A percentile compares a stretch with the other conserved stretches of the same genome.
Conservation (phyloP, 2,329 filamentous ascomycete species). For the Plectosphaerella sp. region DNA sequence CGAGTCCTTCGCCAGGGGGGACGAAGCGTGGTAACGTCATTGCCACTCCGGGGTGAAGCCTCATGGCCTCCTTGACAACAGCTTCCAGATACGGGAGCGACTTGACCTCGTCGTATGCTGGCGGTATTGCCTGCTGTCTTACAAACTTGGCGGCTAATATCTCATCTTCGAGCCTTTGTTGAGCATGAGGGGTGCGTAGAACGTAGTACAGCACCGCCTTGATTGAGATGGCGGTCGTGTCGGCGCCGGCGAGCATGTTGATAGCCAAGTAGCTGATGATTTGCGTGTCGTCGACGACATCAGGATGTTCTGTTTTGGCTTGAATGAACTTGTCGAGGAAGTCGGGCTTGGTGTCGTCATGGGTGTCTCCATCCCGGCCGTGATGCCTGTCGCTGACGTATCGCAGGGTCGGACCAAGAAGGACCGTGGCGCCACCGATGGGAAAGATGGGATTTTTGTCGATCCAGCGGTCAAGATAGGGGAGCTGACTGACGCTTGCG, state of each 20-base stretch:
- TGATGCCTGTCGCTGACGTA: constrained; percentile 7
- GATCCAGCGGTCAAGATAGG: constrained; percentile 18
- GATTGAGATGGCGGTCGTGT: constrained; percentile 29
- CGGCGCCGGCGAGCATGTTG: constrained; percentile 29
- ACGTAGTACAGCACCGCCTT: constrained; percentile 30
- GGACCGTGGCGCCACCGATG: constrained; percentile 8
- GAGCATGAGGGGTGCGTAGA: constrained; percentile 23
- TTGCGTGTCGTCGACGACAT: constrained; percentile 26
- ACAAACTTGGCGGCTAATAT: constrained; percentile 13
- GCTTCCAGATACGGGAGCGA: constrained; percentile 33
- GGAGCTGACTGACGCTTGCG: constrained; percentile 19
- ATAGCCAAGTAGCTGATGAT: constrained; percentile 27
- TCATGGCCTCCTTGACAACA: constrained; percentile 42
- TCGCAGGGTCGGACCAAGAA: constrained; percentile 14
- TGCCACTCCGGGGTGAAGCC: constrained; percentile 39
- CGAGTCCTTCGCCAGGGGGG: constrained; percentile 27
- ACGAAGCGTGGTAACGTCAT: constrained; percentile 42
- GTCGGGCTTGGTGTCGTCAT: constrained; percentile 12
- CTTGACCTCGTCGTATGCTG: constrained; percentile 11
- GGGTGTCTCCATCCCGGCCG: neutral
- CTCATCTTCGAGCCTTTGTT: constrained; percentile 24
- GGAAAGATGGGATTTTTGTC: constrained; percentile 23
- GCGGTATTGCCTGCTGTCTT: neutral
- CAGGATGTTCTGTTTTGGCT: constrained; percentile 23
- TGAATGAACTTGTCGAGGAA: constrained; percentile 30